These are phyloP conservation scores for Salix caprea DNA, from an alignment of 345 rosid species.

Conservation along the genomic window DNA sequence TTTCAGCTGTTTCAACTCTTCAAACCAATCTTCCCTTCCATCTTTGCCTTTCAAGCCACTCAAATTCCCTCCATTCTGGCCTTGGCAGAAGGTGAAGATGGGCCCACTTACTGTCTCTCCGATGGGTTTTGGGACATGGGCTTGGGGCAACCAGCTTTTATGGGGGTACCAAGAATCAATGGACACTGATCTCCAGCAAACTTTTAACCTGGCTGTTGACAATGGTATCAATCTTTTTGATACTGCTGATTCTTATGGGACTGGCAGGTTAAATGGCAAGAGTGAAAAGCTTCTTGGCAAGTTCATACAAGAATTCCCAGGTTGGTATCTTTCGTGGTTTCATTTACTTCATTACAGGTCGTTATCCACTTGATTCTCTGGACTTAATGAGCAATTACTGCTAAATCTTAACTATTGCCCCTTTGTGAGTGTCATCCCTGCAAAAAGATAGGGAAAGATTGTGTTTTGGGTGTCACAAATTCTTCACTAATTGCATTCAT, in stretches of 20 bases:
- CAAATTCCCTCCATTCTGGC: conserved; percentile 79
- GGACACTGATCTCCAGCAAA: conserved; percentile 75
- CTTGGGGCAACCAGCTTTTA: conserved; percentile 94
- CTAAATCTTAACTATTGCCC: too few species aligned
- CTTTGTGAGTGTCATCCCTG: neutral
- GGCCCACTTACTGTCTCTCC: conserved; percentile 89
- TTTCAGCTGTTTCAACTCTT: conserved; percentile 38
- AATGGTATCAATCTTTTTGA: conserved; percentile 84
- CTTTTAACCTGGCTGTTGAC: conserved; percentile 65
- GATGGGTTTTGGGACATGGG: conserved; percentile 98
- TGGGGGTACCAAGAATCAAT: conserved; percentile 86
- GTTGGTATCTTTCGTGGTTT: conserved; percentile 20
- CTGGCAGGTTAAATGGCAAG: conserved; percentile 79
- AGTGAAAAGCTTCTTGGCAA: conserved; percentile 87
- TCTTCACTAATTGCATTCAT: neutral
- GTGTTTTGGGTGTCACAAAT: neutral
- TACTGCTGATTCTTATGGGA: conserved; percentile 93
- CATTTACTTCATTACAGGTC: neutral
- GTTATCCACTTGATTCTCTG: neutral
- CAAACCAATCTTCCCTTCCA: conserved; percentile 29
- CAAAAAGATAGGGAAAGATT: neutral
- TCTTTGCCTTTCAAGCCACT: conserved; percentile 43
- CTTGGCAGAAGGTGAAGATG: conserved; percentile 84
- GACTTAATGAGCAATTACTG: neutral
- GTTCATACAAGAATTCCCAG: conserved; percentile 60